A percentile compares a stretch with the other conserved stretches of the same genome.
Evolutionary conservation across 306 rosid genomes (phyloP).

Genomic region (Quercus robur): DNA sequence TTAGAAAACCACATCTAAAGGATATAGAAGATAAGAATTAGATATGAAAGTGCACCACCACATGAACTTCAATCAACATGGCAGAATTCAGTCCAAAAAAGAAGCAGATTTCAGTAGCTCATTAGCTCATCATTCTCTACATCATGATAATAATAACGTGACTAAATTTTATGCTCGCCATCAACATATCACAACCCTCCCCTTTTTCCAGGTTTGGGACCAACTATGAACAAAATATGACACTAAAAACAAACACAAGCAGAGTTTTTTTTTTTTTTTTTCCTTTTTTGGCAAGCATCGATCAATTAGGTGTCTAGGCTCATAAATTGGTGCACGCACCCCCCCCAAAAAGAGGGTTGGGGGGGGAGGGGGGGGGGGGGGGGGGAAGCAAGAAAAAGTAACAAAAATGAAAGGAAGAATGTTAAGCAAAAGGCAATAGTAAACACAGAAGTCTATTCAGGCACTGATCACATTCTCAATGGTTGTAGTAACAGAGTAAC

Average conservation of each 20-base stretch:
- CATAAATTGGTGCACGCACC: no score
- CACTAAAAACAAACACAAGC: no score
- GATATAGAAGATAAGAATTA: not conserved
- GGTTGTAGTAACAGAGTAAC: not conserved
- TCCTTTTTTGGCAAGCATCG: not conserved
- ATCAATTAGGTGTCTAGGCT: not conserved
- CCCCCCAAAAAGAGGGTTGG: not conserved
- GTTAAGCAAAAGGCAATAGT: not conserved
- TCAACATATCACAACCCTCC: no score
- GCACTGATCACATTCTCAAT: not conserved
- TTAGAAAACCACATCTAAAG: not conserved
- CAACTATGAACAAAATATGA: no score
- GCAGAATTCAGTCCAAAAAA: not conserved
- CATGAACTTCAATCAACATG: not conserved
- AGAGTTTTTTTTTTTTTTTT: no score
- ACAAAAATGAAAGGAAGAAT: no score
- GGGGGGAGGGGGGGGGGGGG: rapidly evolving
- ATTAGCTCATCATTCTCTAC: no score
- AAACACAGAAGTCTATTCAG: not conserved
- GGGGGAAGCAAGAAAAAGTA: no score
- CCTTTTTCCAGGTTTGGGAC: no score
- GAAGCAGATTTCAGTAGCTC: no score
- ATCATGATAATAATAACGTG: no score
- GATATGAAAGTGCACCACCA: not conserved
- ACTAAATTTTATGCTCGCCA: no score